phyloP scores from a whole-genome alignment of 2,329 filamentous ascomycete genomes.

The Xylogone sp. region DNA sequence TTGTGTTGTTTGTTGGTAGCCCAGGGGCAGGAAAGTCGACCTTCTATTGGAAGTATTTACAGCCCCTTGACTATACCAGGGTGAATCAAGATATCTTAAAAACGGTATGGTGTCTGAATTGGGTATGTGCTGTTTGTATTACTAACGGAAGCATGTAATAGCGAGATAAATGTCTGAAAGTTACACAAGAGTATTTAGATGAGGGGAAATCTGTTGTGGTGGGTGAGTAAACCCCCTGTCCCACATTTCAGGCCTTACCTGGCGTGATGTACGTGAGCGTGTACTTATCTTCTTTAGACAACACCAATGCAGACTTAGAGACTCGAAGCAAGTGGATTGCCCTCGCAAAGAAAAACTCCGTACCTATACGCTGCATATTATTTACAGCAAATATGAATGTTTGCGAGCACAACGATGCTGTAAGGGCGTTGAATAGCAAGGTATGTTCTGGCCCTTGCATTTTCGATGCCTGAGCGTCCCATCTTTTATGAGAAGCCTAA shows the following conservation, averaged over 20 bases:
- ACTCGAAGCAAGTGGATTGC: slow-evolving; percentile 75
- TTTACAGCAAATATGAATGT: slow-evolving; percentile 66
- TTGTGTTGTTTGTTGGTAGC: slow-evolving; percentile 84
- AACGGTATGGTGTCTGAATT: slow-evolving; percentile 44
- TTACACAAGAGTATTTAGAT: slow-evolving; percentile 61
- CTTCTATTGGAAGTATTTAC: slow-evolving; percentile 75
- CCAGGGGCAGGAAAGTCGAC: slow-evolving; percentile 91
- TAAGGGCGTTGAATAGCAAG: slow-evolving; percentile 61
- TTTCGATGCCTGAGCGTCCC: too few relatives aligned
- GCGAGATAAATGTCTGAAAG: slow-evolving; percentile 66
- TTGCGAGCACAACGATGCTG: slow-evolving; percentile 82
- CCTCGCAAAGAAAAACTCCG: slow-evolving; percentile 63
- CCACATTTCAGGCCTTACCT: slow-evolving; percentile 5
- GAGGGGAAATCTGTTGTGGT: slow-evolving; percentile 69
- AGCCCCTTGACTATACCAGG: slow-evolving; percentile 75
- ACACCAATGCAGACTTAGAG: slow-evolving; percentile 85
- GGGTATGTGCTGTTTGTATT: slow-evolving; percentile 19
- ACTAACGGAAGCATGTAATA: slow-evolving; percentile 14
- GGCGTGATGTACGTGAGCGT: neutral
- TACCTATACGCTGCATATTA: slow-evolving; percentile 81
- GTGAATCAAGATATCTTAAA: slow-evolving; percentile 91
- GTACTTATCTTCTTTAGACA: slow-evolving; percentile 55
- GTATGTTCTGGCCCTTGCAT: too few relatives aligned
- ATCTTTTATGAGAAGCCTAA: too few relatives aligned
- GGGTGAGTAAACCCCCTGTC: slow-evolving; percentile 50